Conservation (phyloP, 805 yeast species). For the Yarrowia osloensis region DNA sequence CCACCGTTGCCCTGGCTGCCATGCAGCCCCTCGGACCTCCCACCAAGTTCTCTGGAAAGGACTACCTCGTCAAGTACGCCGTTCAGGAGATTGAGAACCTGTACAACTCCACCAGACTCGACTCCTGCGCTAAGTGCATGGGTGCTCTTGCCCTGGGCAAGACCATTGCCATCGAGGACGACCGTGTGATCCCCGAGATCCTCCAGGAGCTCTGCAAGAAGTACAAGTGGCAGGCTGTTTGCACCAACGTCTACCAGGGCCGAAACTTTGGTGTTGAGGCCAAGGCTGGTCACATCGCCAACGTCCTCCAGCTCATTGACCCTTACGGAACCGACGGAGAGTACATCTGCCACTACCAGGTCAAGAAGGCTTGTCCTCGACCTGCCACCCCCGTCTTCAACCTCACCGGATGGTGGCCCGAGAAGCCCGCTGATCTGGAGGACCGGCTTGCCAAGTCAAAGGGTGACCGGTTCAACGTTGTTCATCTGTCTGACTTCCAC, state of each 20-base stretch:
- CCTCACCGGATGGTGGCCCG: conserved; percentile 49
- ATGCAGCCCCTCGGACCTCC: conserved; percentile 13
- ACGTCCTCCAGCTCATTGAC: conserved; percentile 54
- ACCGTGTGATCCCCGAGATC: conserved; percentile 22
- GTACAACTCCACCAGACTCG: conserved; percentile 25
- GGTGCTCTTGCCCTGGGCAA: conserved; percentile 16
- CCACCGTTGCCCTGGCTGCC: conserved; percentile 18
- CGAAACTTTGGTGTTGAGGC: conserved; percentile 19
- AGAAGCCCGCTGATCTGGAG: conserved; percentile 43
- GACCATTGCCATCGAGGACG: conserved; percentile 15
- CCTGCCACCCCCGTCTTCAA: conserved; percentile 58
- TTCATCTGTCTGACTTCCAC: conserved; percentile 70
- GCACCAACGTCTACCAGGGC: conserved; percentile 24
- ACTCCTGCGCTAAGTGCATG: conserved; percentile 24
- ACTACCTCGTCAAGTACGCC: conserved; percentile 21
- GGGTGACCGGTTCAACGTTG: conserved; percentile 55
- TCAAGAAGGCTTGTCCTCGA: conserved; percentile 52
- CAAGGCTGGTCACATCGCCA: conserved; percentile 46
- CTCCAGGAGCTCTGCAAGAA: conserved; percentile 12
- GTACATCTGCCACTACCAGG: conserved; percentile 59
- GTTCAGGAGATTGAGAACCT: conserved; percentile 26
- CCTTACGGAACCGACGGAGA: conserved; percentile 58
- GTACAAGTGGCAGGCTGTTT: conserved; percentile 21
- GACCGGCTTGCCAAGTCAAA: conserved; percentile 31
- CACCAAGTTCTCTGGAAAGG: conserved; percentile 5